Evolutionary conservation across 192 early-diverging fungal species (phyloP), one percentile per base, ranked within the genome.

Genomic region (Backusella westeae): DNA sequence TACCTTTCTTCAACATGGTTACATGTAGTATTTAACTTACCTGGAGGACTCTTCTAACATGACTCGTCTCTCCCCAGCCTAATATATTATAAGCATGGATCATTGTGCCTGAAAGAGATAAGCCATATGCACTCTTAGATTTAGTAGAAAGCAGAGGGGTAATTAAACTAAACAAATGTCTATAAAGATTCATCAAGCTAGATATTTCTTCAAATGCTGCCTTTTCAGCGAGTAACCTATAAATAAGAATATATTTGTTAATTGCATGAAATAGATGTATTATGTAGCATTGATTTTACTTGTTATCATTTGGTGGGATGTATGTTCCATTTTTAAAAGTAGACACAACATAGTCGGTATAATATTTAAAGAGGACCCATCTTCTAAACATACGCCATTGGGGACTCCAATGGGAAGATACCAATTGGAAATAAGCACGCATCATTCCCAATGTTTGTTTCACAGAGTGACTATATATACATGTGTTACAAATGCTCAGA

Each of bases 331-430:
- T 74, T 59, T 75, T 67, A 53, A 85, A 78, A n/a, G 75, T 74
- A 34, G 79, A 69, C 9, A 84, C 77, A 29, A 88, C 68, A 52
- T 83, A 81, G 67, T 80, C 80, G 46, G 87, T 81, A 72, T 87
- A 85, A 65, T 86, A 69, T 34, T 81, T 85, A 77, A 87, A 87
- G 26, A 89, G 81, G 1, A 87, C 83, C 66, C 88, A 65, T 6
- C 88, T 87, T 67, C 87, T 83, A 67, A 85, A 80, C 12, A 84
- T 80, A 46, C 86, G 84, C 78, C 86, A 87, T n/a, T 82, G 46
- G 6, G 86, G 32, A 23, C 85, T 83, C 77, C 87, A 85, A 26
- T 82, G 78, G 19, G 76, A 59, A 71, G 87, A 74, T 26, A 74
- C 72, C 36, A 74, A 38, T 41, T 65, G 72, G 34, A 74, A 1